phyloP scores from a whole-genome alignment of 495 filamentous ascomycete genomes.

The Jackrogersella multiformis region DNA sequence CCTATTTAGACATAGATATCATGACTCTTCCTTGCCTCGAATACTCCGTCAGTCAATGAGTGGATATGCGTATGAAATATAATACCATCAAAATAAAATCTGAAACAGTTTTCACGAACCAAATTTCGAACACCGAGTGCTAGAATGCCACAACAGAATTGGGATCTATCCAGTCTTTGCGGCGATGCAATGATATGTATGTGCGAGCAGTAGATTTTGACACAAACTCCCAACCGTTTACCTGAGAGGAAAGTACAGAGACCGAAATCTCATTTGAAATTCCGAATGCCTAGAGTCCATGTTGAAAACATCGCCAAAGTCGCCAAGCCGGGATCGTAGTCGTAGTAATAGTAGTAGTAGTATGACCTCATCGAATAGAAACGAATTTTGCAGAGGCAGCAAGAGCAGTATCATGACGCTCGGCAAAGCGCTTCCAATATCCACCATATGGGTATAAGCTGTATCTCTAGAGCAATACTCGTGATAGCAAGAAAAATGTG shows the following conservation, averaged over 20 bases:
- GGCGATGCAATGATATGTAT: constrained; percentile 24
- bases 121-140: not conserved
- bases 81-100: not conserved
- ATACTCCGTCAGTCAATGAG: not conserved
- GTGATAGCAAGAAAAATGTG: constrained; percentile 30
- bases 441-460: constrained; percentile 37
- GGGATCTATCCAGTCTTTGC: constrained; percentile 30
- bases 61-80: not conserved
- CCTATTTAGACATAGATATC: not conserved
- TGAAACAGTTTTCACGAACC: not conserved
- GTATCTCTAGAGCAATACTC: constrained; percentile 36
- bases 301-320: constrained; percentile 17
- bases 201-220: constrained; percentile 32
- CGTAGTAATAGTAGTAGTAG: constrained; percentile 12
- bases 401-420: constrained; percentile 20
- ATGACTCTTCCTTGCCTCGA: not conserved
- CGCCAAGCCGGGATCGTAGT: constrained; percentile 20
- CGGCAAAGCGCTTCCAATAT: constrained; percentile 9
- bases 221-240: constrained; percentile 30
- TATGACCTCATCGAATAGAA: constrained; percentile 26
- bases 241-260: constrained; percentile 27
- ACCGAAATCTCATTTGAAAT: constrained; percentile 14
- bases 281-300: constrained; percentile 27
- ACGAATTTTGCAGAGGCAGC: constrained; percentile 23
- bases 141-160: not conserved